Conservation (phyloP, 352 stramenopile species). For the Phytophthora boehmeriae region DNA sequence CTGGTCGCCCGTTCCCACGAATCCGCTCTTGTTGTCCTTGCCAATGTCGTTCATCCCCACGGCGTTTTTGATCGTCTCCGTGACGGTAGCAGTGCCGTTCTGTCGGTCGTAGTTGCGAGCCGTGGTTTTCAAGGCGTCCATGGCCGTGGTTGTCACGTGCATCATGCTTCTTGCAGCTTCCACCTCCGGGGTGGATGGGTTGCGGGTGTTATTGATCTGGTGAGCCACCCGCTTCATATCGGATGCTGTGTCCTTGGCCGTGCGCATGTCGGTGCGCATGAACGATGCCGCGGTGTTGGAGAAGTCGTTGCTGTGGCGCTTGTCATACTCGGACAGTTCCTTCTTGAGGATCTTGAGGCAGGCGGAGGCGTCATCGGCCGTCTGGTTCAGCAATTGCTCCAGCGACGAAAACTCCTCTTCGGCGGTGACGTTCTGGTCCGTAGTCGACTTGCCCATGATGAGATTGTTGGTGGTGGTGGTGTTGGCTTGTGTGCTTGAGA, state of each 20-base stretch:
- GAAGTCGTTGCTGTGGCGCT: slow-evolving; percentile 1
- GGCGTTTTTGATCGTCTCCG: not conserved
- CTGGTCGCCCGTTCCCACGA: too few relatives aligned
- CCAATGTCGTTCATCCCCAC: not conserved
- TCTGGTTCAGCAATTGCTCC: slow-evolving; percentile 3
- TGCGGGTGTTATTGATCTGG: not conserved
- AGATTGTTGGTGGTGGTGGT: not conserved
- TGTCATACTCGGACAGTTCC: not conserved
- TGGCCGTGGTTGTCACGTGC: not conserved
- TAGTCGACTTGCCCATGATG: slow-evolving; percentile 2
- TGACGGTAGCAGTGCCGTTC: not conserved
- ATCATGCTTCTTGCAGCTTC: not conserved
- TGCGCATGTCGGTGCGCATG: slow-evolving; percentile 1
- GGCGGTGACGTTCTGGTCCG: not conserved
- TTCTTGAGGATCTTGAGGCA: slow-evolving; percentile 3
- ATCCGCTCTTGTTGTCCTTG: not conserved
- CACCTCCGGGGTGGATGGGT: not conserved
- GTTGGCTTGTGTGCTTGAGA: not conserved
- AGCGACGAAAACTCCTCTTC: slow-evolving; percentile 1
- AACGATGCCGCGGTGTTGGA: not conserved
- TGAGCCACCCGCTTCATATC: not conserved
- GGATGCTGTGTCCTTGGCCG: slow-evolving; percentile 1
- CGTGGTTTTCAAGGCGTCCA: not conserved
- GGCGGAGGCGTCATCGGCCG: not conserved
- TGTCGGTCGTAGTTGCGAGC: slow-evolving; percentile 1